Conservation (phyloP, 2,329 filamentous ascomycete genomes). For the Trichoderma sp. region DNA sequence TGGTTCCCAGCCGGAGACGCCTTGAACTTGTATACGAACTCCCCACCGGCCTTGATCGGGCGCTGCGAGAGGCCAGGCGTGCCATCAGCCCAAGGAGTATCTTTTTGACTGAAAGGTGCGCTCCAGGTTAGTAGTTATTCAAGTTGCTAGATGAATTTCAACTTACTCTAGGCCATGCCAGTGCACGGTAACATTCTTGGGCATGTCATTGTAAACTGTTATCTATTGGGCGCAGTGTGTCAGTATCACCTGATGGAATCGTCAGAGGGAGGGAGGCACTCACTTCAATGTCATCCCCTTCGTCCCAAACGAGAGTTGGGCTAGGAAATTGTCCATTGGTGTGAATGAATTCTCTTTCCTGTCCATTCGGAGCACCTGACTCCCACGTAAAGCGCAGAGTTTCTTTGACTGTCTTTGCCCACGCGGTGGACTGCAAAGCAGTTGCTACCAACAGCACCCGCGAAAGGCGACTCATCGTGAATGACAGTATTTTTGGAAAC, state of each 20-base stretch:
- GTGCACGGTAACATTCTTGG: not conserved
- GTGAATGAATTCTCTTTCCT: constrained; percentile 18
- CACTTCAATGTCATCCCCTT: constrained; percentile 24
- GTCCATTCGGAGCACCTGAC: constrained; percentile 20
- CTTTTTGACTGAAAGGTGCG: constrained; percentile 16
- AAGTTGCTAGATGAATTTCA: not conserved
- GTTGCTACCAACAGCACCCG: not conserved
- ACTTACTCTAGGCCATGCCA: constrained; percentile 8
- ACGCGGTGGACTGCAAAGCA: not conserved
- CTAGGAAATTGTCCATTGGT: constrained; percentile 23
- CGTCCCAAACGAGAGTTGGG: constrained; percentile 16
- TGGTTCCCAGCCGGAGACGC: constrained; percentile 56
- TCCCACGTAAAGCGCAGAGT: constrained; percentile 20
- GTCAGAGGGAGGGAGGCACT: constrained; percentile 22
- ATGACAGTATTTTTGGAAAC: not conserved
- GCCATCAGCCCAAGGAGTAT: constrained; percentile 60
- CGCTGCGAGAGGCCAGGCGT: constrained; percentile 55
- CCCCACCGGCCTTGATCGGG: constrained; percentile 47
- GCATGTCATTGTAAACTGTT: constrained; percentile 5
- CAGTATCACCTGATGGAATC: not conserved
- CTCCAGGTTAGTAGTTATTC: not conserved
- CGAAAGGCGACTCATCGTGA: not conserved
- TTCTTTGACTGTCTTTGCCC: constrained; percentile 1
- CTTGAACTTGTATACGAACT: constrained; percentile 54
- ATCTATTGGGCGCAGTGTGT: not conserved